Base-by-base conservation (phyloP, 169 alveolate genomes). In the Plasmodium reichenowi region DNA sequence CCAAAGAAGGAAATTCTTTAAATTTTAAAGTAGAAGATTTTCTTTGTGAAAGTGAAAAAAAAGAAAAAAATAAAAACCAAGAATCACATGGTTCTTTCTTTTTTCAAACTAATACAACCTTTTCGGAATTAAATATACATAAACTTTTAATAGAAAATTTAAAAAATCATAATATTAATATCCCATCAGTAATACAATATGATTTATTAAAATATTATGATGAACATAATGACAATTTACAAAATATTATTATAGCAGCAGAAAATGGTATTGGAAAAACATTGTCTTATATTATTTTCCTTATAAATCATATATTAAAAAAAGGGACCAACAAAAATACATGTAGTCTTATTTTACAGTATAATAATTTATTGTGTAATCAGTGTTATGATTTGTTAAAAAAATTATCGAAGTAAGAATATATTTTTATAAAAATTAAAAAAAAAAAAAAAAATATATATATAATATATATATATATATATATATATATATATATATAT, bases 201-300 rank as follows among this genome's bases (percentile, higher is more conserved):
- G 89, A 76, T 71, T 66, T 76, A 43, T 63, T 76, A 59, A 56
- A 76, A 20, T 76, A 76, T 76, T 76, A 76, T 76, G 66, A 76
- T 64, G 15, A 64, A 38, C 26, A 47, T 68, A 64, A 17, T 70
- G 78, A 67, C 12, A 66, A 64, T 2, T n/a, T 78, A 22, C 32
- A 70, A 64, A 78, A 78, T 66, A 17, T 78, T 20, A 78, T 78
- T 43, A 78, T 78, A 56, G 89, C 64, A 15, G 89, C 89, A 48
- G 89, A 78, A 78, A 78, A 78, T 78, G 89, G 89, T 15, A 78
- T 78, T 50, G 89, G 89, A 15, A 78, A 78, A 78, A 78, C 89
- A 6, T 50, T 78, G n/a, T 78, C 89, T 15, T 78, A 78, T 26
- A 78, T 78, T 52, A 78, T 78, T 50, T 48, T 78, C 12, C 59